Conservation (phyloP, 2,329 filamentous ascomycete genomes). For the Tricladium varicosporioides region DNA sequence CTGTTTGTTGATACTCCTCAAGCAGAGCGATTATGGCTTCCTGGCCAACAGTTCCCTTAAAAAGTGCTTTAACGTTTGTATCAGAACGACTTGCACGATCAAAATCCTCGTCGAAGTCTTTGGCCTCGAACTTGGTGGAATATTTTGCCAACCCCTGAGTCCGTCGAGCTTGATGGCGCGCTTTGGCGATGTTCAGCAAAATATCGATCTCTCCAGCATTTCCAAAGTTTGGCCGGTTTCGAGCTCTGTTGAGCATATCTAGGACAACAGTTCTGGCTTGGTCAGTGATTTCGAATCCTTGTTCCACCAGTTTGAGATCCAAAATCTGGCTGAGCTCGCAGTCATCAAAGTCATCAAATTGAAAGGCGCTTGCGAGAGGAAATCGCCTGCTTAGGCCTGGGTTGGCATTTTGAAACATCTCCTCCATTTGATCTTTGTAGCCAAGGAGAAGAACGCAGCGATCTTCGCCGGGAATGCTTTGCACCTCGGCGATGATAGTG, state of each 20-base stretch:
- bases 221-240: slow-evolving; percentile 63
- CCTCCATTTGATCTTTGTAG: slow-evolving; percentile 66
- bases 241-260: slow-evolving; percentile 56
- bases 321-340: slow-evolving; percentile 36
- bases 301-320: neutral
- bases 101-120: slow-evolving; percentile 52
- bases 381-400: slow-evolving; percentile 66
- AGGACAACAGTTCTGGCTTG: slow-evolving; percentile 42
- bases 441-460: slow-evolving; percentile 70
- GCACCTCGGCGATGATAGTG: slow-evolving; percentile 73
- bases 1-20: slow-evolving; percentile 45
- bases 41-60: slow-evolving; percentile 49
- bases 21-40: slow-evolving; percentile 47
- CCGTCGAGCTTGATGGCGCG: slow-evolving; percentile 57
- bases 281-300: neutral
- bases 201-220: slow-evolving; percentile 73
- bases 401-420: slow-evolving; percentile 73
- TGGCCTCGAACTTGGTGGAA: slow-evolving; percentile 38
- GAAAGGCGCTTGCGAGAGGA: slow-evolving; percentile 58
- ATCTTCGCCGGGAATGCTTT: slow-evolving; percentile 67
- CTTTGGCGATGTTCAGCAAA: slow-evolving; percentile 43
- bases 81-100: slow-evolving; percentile 41
- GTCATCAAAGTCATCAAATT: slow-evolving; percentile 64
- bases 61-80: slow-evolving; percentile 42
- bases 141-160: slow-evolving; percentile 50